Evolutionary conservation across 176 grass and related monocot genomes (phyloP).

Genomic region (Triticum timopheevii): DNA sequence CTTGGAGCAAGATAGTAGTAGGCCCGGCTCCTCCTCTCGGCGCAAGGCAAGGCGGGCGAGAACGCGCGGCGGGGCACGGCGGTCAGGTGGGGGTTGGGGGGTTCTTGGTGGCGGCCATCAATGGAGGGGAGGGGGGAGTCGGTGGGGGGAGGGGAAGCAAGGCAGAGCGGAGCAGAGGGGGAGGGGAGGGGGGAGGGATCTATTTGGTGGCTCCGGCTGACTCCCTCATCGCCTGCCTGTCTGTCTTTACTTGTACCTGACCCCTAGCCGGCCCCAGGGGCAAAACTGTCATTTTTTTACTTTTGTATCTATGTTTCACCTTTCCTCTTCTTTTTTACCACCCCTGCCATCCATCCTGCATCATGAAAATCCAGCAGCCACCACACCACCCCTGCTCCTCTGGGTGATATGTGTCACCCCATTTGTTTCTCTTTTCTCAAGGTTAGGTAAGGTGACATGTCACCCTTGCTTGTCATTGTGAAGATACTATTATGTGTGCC

Average conservation of each 20-base stretch:
- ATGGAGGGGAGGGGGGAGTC: constrained; percentile 38
- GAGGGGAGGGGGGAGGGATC: background rate
- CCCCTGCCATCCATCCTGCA: background rate
- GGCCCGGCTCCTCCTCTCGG: background rate
- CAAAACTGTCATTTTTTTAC: background rate
- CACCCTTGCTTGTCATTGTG: background rate
- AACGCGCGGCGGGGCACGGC: background rate
- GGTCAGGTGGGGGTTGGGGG: constrained; percentile 38
- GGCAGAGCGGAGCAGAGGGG: background rate
- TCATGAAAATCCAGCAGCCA: background rate
- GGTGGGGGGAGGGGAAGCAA: constrained; percentile 25
- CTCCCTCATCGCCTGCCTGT: background rate
- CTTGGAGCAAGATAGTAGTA: background rate
- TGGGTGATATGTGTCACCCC: background rate
- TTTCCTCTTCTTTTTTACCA: background rate
- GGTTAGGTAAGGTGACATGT: background rate
- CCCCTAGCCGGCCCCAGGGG: background rate
- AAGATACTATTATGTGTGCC: no score
- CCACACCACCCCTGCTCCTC: background rate
- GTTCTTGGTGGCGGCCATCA: constrained; percentile 65
- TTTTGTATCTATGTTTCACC: background rate
- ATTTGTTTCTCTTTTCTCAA: background rate
- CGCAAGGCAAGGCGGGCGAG: background rate
- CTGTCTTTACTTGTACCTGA: constrained; percentile 21
- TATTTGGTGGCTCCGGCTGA: constrained; percentile 7